Percentiles rank a stretch among this genome's conserved stretches.
These are phyloP conservation scores for Pseudogymnoascus sp. DNA, from an alignment of 2,329 filamentous ascomycete species.

Conservation along the genomic window DNA sequence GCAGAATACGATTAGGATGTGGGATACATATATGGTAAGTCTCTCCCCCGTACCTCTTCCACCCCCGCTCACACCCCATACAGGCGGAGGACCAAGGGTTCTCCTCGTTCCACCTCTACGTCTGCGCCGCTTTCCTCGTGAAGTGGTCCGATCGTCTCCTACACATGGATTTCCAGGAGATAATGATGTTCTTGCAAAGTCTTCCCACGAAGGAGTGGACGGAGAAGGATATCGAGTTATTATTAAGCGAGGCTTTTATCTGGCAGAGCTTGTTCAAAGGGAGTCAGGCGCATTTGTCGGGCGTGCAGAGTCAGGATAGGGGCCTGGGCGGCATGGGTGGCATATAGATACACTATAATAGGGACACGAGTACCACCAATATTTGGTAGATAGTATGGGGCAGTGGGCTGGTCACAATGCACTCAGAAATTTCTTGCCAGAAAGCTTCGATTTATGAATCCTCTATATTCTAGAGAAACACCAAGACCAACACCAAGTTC, in stretches of 20 bases:
- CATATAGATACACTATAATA: constrained; percentile 5
- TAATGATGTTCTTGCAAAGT: constrained; percentile 99
- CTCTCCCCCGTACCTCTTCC: neutral
- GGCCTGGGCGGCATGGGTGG: neutral
- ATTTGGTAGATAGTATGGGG: constrained; percentile 4
- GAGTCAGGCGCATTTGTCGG: constrained; percentile 78
- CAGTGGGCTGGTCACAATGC: constrained; percentile 8
- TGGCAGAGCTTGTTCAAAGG: constrained; percentile 98
- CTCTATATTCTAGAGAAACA: constrained; percentile 26
- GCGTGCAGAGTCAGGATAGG: constrained; percentile 22
- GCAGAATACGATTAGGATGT: constrained; percentile 95
- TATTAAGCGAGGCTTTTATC: constrained; percentile 94
- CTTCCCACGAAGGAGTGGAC: constrained; percentile 91
- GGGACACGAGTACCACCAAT: neutral
- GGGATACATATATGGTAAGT: constrained; percentile 95
- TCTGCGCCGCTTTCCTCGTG: constrained; percentile 93
- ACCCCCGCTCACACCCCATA: neutral
- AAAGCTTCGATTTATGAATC: neutral
- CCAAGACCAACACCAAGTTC: neutral
- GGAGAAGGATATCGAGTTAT: constrained; percentile 93
- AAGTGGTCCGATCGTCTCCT: constrained; percentile 95
- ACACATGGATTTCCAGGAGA: constrained; percentile 96
- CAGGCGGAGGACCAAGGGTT: constrained; percentile 98
- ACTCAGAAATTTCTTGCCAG: constrained; percentile 4
- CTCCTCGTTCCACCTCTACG: constrained; percentile 95